Conservation (phyloP, 495 filamentous ascomycete genomes). For the Penicillium cosmopolitanum region DNA sequence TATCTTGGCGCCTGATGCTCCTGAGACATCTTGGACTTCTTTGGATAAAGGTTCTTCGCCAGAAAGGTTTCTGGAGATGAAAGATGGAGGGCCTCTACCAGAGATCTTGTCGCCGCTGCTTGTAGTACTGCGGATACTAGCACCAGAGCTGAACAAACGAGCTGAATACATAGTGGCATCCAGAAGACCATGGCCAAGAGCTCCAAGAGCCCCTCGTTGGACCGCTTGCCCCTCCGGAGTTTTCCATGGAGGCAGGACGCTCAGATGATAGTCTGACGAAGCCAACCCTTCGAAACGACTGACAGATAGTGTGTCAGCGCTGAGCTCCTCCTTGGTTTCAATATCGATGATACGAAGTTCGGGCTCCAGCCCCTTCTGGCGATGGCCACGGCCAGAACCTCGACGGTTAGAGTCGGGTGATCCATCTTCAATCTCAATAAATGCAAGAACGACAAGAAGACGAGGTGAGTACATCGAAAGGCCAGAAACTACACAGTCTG, state of each 20-base stretch:
- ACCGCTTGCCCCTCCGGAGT: conserved; percentile 56
- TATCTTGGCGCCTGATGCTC: conserved; percentile 79
- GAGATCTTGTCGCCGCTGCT: conserved; percentile 61
- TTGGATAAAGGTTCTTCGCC: conserved; percentile 38
- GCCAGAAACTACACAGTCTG: conserved; percentile 96
- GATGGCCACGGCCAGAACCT: conserved; percentile 59
- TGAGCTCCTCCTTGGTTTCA: conserved; percentile 73
- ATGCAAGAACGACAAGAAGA: conserved; percentile 86
- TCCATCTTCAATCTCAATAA: conserved; percentile 74
- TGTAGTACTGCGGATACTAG: conserved; percentile 75
- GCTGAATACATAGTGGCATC: conserved; percentile 85
- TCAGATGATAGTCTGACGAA: conserved; percentile 91
- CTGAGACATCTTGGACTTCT: conserved; percentile 47
- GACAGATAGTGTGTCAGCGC: conserved; percentile 80
- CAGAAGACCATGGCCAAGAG: conserved; percentile 65
- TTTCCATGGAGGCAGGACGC: conserved; percentile 75
- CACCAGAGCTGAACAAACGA: conserved; percentile 81
- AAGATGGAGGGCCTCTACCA: conserved; percentile 45
- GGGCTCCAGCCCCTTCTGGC: conserved; percentile 76
- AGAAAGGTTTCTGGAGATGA: conserved; percentile 40
- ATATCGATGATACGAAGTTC: conserved; percentile 91
- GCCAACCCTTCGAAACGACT: conserved; percentile 83
- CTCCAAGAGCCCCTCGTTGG: conserved; percentile 70
- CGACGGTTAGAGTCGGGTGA: conserved; percentile 30
- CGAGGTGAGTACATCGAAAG: conserved; percentile 95